These are phyloP conservation scores for Plasmopara viticola DNA, from an alignment of 352 stramenopile species.

Conservation along the genomic window DNA sequence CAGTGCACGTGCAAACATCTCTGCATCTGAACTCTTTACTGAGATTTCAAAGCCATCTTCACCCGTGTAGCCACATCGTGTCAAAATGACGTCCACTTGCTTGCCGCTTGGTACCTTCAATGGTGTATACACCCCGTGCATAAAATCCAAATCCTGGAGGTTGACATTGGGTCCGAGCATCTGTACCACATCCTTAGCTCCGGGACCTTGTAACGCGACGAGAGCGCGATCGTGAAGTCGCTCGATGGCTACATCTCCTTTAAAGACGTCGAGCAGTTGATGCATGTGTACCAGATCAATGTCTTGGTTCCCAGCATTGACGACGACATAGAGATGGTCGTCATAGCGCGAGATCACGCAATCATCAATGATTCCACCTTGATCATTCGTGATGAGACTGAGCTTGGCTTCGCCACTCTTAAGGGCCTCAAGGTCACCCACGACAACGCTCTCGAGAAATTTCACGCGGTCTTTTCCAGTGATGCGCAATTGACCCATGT, in stretches of 20 bases:
- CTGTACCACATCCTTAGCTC: conserved; percentile 83
- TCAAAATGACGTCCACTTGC: conserved; percentile 85
- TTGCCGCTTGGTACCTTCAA: conserved; percentile 36
- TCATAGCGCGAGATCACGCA: conserved; percentile 95
- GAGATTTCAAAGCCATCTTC: conserved; percentile 99
- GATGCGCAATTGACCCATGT: conserved; percentile 97
- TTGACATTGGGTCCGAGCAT: conserved; percentile 85
- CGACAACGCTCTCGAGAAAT: conserved; percentile 95
- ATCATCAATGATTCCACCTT: conserved; percentile 98
- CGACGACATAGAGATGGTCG: conserved; percentile 93
- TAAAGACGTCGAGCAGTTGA: conserved; percentile 69
- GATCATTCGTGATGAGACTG: conserved; percentile 93
- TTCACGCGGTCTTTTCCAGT: conserved; percentile 89
- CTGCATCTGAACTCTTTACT: conserved; percentile 56
- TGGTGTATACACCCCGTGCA: conserved; percentile 89
- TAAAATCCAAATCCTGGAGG: conserved; percentile 93
- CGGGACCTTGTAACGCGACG: conserved; percentile 93
- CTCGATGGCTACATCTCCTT: conserved; percentile 92
- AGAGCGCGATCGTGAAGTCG: conserved; percentile 91
- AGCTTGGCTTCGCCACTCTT: conserved; percentile 86
- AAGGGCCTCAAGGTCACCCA: conserved; percentile 91
- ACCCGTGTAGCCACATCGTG: conserved; percentile 97
- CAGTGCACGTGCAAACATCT: conserved; percentile 52
- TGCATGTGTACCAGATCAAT: conserved; percentile 94
- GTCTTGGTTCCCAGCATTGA: conserved; percentile 98